Conservation (phyloP, 805 yeast genomes). For the Ogataea pini region DNA sequence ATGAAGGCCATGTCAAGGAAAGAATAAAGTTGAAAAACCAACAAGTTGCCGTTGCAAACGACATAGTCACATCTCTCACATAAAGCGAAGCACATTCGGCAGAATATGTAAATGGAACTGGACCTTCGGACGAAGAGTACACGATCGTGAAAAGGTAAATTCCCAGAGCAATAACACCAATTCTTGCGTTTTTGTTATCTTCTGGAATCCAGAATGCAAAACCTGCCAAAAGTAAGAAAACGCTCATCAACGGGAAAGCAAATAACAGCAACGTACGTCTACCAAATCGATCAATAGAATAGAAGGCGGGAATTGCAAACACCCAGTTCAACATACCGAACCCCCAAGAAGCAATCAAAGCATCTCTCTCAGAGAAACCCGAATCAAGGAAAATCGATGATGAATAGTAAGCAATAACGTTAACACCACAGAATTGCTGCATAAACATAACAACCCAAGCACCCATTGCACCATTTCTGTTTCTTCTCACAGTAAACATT, state of each 20-base stretch:
- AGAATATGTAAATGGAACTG: constrained; percentile 85
- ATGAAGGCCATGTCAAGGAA: constrained; percentile 79
- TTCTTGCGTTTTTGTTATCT: constrained; percentile 45
- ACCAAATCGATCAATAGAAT: constrained; percentile 76
- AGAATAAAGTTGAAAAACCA: constrained; percentile 73
- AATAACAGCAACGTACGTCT: constrained; percentile 59
- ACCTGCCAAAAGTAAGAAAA: constrained; percentile 60
- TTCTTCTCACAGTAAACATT: constrained; percentile 72
- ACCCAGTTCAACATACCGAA: constrained; percentile 79
- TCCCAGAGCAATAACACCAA: constrained; percentile 71
- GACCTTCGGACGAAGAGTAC: constrained; percentile 86
- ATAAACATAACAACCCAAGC: constrained; percentile 82
- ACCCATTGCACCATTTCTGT: constrained; percentile 79
- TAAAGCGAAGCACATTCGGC: constrained; percentile 84
- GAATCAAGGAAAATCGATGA: constrained; percentile 72
- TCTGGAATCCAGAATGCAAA: constrained; percentile 71
- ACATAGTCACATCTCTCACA: constrained; percentile 79
- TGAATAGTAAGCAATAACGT: constrained; percentile 84
- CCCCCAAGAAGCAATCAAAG: constrained; percentile 82
- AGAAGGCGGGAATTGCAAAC: constrained; percentile 81
- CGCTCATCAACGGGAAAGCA: constrained; percentile 66
- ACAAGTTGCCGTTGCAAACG: constrained; percentile 72
- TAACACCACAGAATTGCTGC: constrained; percentile 92
- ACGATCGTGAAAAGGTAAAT: constrained; percentile 71
- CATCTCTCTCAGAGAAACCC: constrained; percentile 59